phyloP scores from a whole-genome alignment of 805 yeast genomes.

The Spathaspora sp. region DNA sequence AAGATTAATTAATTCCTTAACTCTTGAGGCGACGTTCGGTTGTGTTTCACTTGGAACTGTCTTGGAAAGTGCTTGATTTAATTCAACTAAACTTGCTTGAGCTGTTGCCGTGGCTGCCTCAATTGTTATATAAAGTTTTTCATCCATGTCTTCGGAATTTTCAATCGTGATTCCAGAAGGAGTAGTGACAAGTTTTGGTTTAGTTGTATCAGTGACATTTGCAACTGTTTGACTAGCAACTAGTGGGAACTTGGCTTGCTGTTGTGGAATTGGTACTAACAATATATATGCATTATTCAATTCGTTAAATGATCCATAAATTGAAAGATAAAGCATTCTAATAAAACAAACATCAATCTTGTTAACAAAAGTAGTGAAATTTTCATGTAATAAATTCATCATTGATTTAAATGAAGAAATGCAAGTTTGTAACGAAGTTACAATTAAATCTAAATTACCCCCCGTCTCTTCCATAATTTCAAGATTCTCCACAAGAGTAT shows the following conservation, averaged over 20 bases:
- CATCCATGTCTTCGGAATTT: constrained; percentile 51
- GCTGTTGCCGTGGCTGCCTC: constrained; percentile 64
- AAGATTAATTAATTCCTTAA: constrained; percentile 72
- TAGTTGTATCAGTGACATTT: neutral
- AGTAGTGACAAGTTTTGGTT: neutral
- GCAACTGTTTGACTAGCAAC: constrained; percentile 3
- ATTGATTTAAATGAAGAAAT: constrained; percentile 50
- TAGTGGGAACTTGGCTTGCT: neutral
- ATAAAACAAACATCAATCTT: constrained; percentile 62
- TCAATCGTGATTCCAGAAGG: constrained; percentile 11
- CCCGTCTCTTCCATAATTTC: constrained; percentile 43
- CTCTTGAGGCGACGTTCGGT: constrained; percentile 53
- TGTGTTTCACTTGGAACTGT: constrained; percentile 37
- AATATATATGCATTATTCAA: constrained; percentile 61
- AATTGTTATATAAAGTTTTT: constrained; percentile 61
- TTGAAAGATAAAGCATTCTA: constrained; percentile 57
- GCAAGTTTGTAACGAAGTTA: constrained; percentile 28
- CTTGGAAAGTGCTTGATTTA: constrained; percentile 63
- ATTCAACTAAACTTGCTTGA: constrained; percentile 70
- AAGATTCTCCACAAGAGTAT: constrained; percentile 52
- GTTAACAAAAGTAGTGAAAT: constrained; percentile 46
- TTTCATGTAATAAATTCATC: constrained; percentile 44
- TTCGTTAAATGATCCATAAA: constrained; percentile 64
- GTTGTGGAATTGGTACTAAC: constrained; percentile 20
- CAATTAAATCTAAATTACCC: constrained; percentile 26